Evolutionary conservation across 129 eudicot genomes (phyloP).

Genomic region (Flaveria trinervia): DNA sequence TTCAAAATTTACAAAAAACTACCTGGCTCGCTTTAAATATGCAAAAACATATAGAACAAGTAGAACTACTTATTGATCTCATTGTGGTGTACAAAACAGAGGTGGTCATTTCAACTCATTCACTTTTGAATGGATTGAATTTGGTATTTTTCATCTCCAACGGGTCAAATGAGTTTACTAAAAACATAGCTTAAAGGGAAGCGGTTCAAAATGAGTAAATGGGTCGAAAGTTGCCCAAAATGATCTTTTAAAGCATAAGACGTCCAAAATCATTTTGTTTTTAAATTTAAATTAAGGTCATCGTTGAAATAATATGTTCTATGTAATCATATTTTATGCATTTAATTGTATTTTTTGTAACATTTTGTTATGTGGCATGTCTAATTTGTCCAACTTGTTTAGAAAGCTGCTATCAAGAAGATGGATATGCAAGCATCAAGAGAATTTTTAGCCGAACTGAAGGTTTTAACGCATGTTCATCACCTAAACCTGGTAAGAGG

Average conservation of each 20-base stretch:
- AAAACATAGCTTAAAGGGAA: background rate
- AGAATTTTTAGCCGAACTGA: constrained; percentile 85
- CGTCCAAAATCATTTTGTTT: background rate
- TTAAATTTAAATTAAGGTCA: background rate
- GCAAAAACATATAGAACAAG: background rate
- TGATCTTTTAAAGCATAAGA: background rate
- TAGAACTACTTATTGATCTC: background rate
- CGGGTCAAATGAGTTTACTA: background rate
- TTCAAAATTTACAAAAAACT: background rate
- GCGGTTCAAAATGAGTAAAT: background rate
- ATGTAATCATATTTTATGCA: background rate
- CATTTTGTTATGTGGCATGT: background rate
- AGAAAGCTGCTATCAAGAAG: constrained; percentile 97
- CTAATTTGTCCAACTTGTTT: constrained; percentile 28
- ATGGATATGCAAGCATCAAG: constrained; percentile 96
- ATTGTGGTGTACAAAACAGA: background rate
- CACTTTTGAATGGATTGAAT: constrained; percentile 1
- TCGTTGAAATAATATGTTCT: background rate
- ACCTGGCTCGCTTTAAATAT: background rate
- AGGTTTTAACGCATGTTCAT: constrained; percentile 92
- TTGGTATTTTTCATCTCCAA: background rate
- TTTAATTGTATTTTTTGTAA: background rate
- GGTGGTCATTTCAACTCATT: background rate
- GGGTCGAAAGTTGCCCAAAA: background rate
- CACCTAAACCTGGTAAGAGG: constrained; percentile 87